A percentile compares a stretch with the other conserved stretches of the same genome.
These are phyloP conservation scores for Mallotus nudiflorus DNA, from an alignment of 345 rosid genomes.

Conservation along the genomic window DNA sequence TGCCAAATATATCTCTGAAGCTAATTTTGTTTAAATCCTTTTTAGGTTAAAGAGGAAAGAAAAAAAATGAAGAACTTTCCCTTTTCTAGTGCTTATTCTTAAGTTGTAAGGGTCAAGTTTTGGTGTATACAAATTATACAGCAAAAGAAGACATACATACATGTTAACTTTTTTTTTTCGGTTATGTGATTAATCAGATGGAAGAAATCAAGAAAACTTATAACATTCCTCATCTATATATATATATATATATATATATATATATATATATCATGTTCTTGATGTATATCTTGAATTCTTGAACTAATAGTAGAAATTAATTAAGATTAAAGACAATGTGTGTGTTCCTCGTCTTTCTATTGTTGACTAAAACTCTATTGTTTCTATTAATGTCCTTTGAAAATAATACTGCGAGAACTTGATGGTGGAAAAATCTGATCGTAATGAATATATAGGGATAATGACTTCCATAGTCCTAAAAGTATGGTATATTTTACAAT, in stretches of 20 bases:
- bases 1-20: not conserved
- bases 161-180: not conserved
- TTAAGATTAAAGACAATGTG: no score
- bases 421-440: not conserved
- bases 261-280: no score
- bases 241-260: no score
- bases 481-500: no score
- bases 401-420: not conserved
- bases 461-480: no score
- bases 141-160: conserved; percentile 6
- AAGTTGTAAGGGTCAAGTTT: conserved; percentile 6
- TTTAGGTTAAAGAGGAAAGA: not conserved
- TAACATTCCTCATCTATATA: not conserved
- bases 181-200: not conserved
- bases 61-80: conserved; percentile 7
- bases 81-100: not conserved
- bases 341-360: no score
- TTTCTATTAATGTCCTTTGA: no score
- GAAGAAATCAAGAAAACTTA: not conserved
- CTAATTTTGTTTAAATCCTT: not conserved
- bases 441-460: no score
- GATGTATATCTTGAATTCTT: no score
- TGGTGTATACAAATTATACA: conserved; percentile 6
- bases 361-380: no score
- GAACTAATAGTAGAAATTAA: no score